Evolutionary conservation across 192 early-diverging fungal species (phyloP).

Genomic region (Gamsiella multidivaricata): DNA sequence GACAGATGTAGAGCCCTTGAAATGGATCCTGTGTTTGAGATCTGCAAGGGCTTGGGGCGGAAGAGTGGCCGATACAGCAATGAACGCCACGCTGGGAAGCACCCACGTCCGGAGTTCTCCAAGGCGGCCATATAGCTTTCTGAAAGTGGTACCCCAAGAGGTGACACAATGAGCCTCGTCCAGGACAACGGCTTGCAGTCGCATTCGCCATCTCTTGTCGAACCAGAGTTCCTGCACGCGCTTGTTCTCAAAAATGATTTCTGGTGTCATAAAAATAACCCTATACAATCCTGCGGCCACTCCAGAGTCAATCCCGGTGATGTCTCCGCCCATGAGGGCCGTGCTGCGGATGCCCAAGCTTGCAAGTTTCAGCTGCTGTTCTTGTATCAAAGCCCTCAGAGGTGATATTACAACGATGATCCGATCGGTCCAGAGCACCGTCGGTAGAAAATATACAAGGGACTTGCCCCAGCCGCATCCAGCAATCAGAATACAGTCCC

Average conservation of each 20-base stretch:
- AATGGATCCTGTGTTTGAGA: slow-evolving; percentile 1
- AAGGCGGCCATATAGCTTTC: neutral
- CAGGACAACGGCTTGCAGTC: slow-evolving; percentile 3
- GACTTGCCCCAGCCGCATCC: slow-evolving; percentile 26
- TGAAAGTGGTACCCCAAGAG: neutral
- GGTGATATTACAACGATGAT: no score
- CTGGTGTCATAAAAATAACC: slow-evolving; percentile 8
- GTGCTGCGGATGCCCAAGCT: no score
- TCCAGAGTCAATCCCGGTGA: neutral
- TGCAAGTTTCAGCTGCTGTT: no score
- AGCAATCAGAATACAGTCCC: slow-evolving; percentile 20
- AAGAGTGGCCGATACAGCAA: slow-evolving; percentile 19
- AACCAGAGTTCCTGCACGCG: neutral
- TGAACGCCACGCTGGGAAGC: neutral
- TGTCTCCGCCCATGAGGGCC: neutral
- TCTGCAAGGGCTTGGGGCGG: neutral
- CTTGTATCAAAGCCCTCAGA: no score
- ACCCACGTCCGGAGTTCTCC: neutral
- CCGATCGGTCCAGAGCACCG: no score
- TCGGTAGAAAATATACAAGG: no score
- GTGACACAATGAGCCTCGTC: slow-evolving; percentile 22
- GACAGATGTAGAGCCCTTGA: neutral
- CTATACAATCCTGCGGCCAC: neutral
- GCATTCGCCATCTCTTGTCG: neutral
- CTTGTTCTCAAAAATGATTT: slow-evolving; percentile 1